phyloP scores from a whole-genome alignment of 2,329 filamentous ascomycete genomes.

The Stachybotrys chartarum region DNA sequence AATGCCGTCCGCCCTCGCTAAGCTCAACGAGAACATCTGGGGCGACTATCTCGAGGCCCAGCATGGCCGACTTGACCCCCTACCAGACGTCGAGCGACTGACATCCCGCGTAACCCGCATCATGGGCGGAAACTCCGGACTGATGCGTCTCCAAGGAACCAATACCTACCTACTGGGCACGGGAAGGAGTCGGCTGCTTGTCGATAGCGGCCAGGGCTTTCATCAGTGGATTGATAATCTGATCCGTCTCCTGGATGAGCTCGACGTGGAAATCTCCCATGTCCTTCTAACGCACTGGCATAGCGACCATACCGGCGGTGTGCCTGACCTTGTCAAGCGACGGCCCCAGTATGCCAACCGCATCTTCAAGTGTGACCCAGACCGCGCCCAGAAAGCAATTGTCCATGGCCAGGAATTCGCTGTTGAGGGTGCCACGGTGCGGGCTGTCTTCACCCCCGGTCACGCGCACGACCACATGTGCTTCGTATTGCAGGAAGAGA shows the following conservation, averaged over 20 bases:
- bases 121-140: slow-evolving; percentile 35
- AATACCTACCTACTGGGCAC: slow-evolving; percentile 72
- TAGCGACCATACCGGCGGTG: slow-evolving; percentile 61
- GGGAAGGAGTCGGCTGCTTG: slow-evolving; percentile 53
- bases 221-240: slow-evolving; percentile 46
- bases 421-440: slow-evolving; percentile 49
- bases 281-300: slow-evolving; percentile 70
- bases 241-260: slow-evolving; percentile 6
- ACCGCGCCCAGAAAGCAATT: slow-evolving; percentile 27
- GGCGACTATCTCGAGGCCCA: slow-evolving; percentile 38
- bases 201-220: slow-evolving; percentile 66
- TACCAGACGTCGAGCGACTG: slow-evolving; percentile 32
- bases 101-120: slow-evolving; percentile 33
- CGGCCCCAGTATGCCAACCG: slow-evolving; percentile 8
- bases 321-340: slow-evolving; percentile 45
- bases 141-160: slow-evolving; percentile 45
- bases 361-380: slow-evolving; percentile 55
- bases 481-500: slow-evolving; percentile 54
- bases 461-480: slow-evolving; percentile 66
- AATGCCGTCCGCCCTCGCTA: too few species aligned
- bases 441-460: slow-evolving; percentile 58
- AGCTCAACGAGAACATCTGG: too few species aligned
- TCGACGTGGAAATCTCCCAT: slow-evolving; percentile 28
- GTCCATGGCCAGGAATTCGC: slow-evolving; percentile 41
- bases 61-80: slow-evolving; percentile 21